Evolutionary conservation across 768 basidiomycete genomes (phyloP).

Genomic region (Fomitopsis pulvina): DNA sequence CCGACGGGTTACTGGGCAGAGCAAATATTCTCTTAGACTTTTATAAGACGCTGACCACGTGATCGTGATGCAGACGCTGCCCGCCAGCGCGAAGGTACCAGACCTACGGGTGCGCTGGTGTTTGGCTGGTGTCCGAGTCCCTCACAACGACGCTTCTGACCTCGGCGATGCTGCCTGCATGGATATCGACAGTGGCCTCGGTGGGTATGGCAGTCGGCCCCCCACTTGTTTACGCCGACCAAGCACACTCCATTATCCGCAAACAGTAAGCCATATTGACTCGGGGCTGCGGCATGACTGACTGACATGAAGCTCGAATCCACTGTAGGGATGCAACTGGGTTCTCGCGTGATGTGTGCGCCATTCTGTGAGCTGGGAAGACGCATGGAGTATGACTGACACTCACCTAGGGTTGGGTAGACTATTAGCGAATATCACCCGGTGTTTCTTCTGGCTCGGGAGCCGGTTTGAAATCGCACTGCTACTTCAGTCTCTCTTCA

Average conservation of each 20-base stretch:
- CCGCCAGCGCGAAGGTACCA: too few relatives aligned
- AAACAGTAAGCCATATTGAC: conserved; percentile 47
- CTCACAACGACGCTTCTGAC: background rate
- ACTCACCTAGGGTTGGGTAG: conserved; percentile 26
- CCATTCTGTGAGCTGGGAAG: conserved; percentile 52
- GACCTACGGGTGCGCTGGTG: too few relatives aligned
- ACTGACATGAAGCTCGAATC: background rate
- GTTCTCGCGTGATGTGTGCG: conserved; percentile 83
- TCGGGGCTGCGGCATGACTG: background rate
- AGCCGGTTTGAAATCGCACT: conserved; percentile 70
- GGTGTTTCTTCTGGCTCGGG: conserved; percentile 91
- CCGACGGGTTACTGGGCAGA: too few relatives aligned
- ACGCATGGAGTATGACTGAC: background rate
- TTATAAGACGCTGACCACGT: too few relatives aligned
- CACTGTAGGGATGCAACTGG: conserved; percentile 67
- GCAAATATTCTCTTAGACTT: too few relatives aligned
- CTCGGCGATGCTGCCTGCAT: conserved; percentile 37
- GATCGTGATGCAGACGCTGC: too few relatives aligned
- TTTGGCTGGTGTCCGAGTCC: background rate
- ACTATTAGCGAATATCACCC: conserved; percentile 76
- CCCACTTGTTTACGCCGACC: conserved; percentile 80
- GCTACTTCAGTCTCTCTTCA: conserved; percentile 75
- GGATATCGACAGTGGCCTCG: conserved; percentile 66
- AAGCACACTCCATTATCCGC: conserved; percentile 71
- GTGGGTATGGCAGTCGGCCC: conserved; percentile 82